Evolutionary conservation across 2,329 filamentous ascomycete species (phyloP), one percentile per base, ranked within the genome.

Genomic region (Talaromyces sp.): DNA sequence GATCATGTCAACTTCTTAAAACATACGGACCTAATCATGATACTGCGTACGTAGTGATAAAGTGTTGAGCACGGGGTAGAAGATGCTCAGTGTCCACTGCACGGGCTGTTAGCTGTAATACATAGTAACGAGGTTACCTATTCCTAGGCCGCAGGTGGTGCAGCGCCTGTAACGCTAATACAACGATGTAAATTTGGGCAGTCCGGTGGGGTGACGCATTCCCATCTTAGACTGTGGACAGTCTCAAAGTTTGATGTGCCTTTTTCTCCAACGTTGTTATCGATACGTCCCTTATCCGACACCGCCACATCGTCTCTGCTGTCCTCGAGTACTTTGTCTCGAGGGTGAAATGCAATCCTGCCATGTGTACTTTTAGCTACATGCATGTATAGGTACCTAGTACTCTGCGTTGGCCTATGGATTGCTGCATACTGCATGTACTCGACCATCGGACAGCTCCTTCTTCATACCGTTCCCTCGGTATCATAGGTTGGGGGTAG

Each of bases 381-480:
- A 58, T 50, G 57, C 57, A 59, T 59, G 57, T 59, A 39, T 50
- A 59, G 57, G 28, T 59, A 50, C 57, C 57, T 50, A 28, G 42
- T 50, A 28, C 31, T 33, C 46, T 60, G 46, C 58, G 37, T 35
- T 60, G 58, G 46, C 46, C 28, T 14, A 28, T 28, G 31, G 37
- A 44, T 25, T 39, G 9, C 35, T 39, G 21, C 35, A 14, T 39
- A 28, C 57, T 48, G 57, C 28, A 48, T 48, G 28, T 59, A 50
- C 50, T 23, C n/a, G 28, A 18, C 12, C 48, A 35, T 35, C n/a
- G n/a, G 16, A 31, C 3, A 35, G 50, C 28, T 52, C 25, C 25
- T 31, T 21, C 28, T 52, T 52, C 25, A 21, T 33, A 5, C 28
- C 11, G 54, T 39, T 31, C 54, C 54, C 28, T 25, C 54, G 14